These are phyloP conservation scores for Poa pratensis DNA, from an alignment of 176 grass and related monocot genomes.

Conservation along the genomic window DNA sequence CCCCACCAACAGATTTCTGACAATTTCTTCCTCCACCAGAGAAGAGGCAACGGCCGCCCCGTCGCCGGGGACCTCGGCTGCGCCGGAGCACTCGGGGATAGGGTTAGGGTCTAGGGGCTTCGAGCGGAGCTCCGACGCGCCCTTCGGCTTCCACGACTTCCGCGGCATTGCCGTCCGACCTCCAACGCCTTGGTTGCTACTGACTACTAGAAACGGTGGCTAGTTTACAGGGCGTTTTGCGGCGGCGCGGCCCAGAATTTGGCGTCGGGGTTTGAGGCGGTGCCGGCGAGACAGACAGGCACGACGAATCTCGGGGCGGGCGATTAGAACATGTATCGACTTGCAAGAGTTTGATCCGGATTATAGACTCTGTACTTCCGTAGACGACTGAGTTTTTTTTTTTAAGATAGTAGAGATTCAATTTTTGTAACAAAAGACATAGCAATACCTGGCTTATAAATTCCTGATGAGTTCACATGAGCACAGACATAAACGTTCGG, in stretches of 20 bases:
- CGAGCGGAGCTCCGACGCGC: background rate
- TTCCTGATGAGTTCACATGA: too few relatives aligned
- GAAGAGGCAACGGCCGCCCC: background rate
- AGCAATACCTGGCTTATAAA: too few relatives aligned
- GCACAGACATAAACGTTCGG: too few relatives aligned
- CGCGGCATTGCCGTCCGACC: constrained; percentile 37
- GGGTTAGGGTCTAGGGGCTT: constrained; percentile 46
- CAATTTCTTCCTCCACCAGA: constrained; percentile 39
- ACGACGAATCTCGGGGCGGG: background rate
- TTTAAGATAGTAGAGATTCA: too few relatives aligned
- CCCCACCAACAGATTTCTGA: constrained; percentile 37
- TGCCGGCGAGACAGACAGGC: too few relatives aligned
- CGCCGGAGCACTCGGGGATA: background rate
- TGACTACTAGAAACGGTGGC: background rate
- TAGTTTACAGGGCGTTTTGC: background rate
- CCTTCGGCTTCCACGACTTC: constrained; percentile 34
- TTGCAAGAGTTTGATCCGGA: too few relatives aligned
- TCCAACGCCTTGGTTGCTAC: background rate
- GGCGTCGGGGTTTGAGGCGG: background rate
- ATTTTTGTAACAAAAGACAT: too few relatives aligned
- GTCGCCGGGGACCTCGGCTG: constrained; percentile 16
- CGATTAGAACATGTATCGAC: too few relatives aligned
- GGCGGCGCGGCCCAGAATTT: background rate
- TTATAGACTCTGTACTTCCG: too few relatives aligned
- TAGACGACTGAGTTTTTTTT: too few relatives aligned